Evolutionary conservation across 23 red algal species (phyloP).

Genomic region (Gracilaria vermiculophylla): DNA sequence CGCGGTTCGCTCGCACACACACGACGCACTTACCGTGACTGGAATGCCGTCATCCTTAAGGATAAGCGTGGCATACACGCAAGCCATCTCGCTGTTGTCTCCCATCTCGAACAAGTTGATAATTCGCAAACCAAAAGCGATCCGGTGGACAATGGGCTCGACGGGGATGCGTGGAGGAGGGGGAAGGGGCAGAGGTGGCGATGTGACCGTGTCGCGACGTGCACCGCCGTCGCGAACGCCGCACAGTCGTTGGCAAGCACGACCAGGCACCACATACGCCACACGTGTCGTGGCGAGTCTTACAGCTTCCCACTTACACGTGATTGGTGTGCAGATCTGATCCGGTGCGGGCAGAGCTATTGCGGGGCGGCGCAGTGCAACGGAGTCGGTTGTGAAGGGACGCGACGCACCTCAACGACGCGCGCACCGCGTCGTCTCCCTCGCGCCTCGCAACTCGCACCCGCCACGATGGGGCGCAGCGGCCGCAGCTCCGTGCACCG

Average conservation of each 20-base stretch:
- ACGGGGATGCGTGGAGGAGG: too few relatives aligned
- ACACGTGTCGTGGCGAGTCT: too few relatives aligned
- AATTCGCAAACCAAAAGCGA: background rate
- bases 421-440: background rate
- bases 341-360: background rate
- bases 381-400: background rate
- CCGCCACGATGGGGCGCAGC: background rate
- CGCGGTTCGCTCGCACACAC: background rate
- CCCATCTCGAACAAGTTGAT: background rate
- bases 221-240: too few relatives aligned
- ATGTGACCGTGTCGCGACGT: too few relatives aligned
- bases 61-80: conserved; percentile 88
- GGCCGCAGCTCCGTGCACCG: background rate
- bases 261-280: too few relatives aligned
- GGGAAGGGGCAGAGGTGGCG: too few relatives aligned
- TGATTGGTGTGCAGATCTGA: background rate
- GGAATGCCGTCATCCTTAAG: conserved; percentile 87
- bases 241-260: too few relatives aligned
- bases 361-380: too few relatives aligned
- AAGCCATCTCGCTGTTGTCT: conserved; percentile 77
- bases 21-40: conserved; percentile 83
- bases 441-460: background rate
- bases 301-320: too few relatives aligned
- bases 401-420: too few relatives aligned
- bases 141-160: background rate